Base-by-base conservation (phyloP, 129 eudicot genomes). In the Helichrysum umbraculigerum region DNA sequence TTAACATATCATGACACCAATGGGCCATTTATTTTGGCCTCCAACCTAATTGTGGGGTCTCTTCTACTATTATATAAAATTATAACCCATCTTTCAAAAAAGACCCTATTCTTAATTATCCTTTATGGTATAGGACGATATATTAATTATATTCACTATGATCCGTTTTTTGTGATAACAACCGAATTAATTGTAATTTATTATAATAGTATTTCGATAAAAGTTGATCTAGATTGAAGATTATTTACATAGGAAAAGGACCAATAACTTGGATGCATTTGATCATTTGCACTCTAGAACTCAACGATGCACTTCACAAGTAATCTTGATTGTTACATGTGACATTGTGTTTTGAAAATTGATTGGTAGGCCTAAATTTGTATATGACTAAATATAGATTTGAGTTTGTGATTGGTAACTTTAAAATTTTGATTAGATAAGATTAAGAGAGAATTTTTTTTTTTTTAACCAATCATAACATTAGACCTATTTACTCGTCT, bases 31-130 rank as follows among this genome's bases (percentile, higher is more conserved):
- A 58, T 42, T 73, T 74, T 60, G 34, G 64, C 58, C 50, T 70
- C 72, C 67, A 73, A 37, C 68, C 73, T 65, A 79, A 28, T 32
- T 39, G 83, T 74, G 79, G 83, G 84, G 79, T 52, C 79, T 32
- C 65, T 44, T 67, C 22, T 33, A 80, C 65, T 74, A 80, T 56
- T 41, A 57, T 41, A 57, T 73, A 47, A 74, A 58, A 34, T 66
- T 57, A 74, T 30, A 39, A 58, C 79, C 79, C 83, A 80, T 80
- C 79, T 68, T 80, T 7, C 62, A 66, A 44, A 80, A 68, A 80
- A 30, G 63, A 0, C 29, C 25, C 15, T 66, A 67, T 52, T 67
- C 28, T 25, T 25, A 25, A 0, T 25, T 25, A 25, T 25, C 1
- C 44, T 28, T 71, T 73, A 56, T n/a, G 14, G 59, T 54, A 17